Percentiles rank a stretch among this genome's conserved stretches.
Conservation (phyloP, 495 filamentous ascomycete species). For the Xylaria castorea region DNA sequence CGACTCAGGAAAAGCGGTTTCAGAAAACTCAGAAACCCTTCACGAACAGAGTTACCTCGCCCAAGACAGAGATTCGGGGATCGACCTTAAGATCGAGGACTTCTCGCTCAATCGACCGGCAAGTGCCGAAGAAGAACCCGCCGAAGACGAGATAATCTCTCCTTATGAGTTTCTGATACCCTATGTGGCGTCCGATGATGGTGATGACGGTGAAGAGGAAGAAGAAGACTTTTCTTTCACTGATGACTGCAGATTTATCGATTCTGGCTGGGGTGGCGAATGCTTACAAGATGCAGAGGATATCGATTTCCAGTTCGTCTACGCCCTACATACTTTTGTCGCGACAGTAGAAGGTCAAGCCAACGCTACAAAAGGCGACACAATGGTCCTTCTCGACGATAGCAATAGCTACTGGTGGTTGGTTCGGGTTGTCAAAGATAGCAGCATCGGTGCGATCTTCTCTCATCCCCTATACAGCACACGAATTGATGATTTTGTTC, state of each 20-base stretch:
- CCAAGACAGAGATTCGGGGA: conserved; percentile 23
- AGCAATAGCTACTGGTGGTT: conserved; percentile 99
- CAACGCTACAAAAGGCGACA: conserved; percentile 97
- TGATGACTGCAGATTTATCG: conserved; percentile 64
- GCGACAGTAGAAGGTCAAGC: conserved; percentile 98
- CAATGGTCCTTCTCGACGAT: conserved; percentile 99
- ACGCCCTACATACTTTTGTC: conserved; percentile 96
- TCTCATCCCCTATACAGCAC: background rate
- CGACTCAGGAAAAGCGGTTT: conserved; percentile 10
- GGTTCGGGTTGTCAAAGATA: conserved; percentile 94
- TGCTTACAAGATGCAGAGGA: conserved; percentile 89
- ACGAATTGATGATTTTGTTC: conserved; percentile 8
- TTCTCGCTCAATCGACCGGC: conserved; percentile 19
- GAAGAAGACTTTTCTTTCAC: conserved; percentile 50
- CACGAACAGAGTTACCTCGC: conserved; percentile 8
- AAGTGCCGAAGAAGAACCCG: conserved; percentile 2
- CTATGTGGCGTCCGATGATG: conserved; percentile 44
- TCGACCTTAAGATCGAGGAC: conserved; percentile 25
- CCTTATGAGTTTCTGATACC: conserved; percentile 40
- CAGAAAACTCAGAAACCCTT: conserved; percentile 26
- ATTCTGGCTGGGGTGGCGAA: conserved; percentile 74
- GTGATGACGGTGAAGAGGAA: conserved; percentile 57
- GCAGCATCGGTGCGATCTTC: conserved; percentile 80
- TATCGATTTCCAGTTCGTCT: conserved; percentile 99
- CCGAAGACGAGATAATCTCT: conserved; percentile 28